Evolutionary conservation across 139 green algal species (phyloP), one percentile per base, ranked within the genome.

Genomic region (Gonium pectorale): DNA sequence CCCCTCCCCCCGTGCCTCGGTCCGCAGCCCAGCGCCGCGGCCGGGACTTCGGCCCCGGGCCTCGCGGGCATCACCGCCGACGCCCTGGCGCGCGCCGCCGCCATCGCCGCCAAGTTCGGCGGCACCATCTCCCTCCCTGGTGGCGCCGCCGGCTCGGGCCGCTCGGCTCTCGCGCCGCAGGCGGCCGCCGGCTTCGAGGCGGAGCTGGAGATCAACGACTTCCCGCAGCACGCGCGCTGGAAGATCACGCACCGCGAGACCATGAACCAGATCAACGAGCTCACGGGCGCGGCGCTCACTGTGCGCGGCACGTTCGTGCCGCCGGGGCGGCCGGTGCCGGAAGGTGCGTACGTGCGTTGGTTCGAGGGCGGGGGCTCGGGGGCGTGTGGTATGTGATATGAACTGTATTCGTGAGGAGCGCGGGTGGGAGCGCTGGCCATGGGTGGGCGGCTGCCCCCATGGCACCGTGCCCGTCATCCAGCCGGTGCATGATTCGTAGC

Each of bases 131-230:
- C 63, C 31, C 19, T 77, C 49, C 71, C 81, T 15, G 67, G 63
- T 33, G 27, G 26, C 35, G 17, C 22, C 9, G 68, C 13, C 1
- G 15, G 24, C 7, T 22, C 46, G 2, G 46, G 46, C 13, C 29
- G 56, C 0, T 1, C 56, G 1, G 59, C 11, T 26, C 0, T 44
- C 67, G 22, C 13, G 31, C 11, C 27, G 49, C 22, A 35, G 31
- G 5, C 79, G 40, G 15, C 81, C 56, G 67, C 49, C 52, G 93
- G 97, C 83, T 99, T 94, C 88, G 93, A 98, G 86, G 87, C 92
- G 19, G 97, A 99, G 89, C 86, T 99, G 56, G 97, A 99, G 86
- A 99, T 99, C 91, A 99, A 99, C 83, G 97, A 99, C 92, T 99
- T 99, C 92, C 96, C 96, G 43, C 97, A 99, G 94, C 93, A 98